These are phyloP conservation scores for Podospora conica DNA, from an alignment of 495 filamentous ascomycete genomes.

Conservation along the genomic window DNA sequence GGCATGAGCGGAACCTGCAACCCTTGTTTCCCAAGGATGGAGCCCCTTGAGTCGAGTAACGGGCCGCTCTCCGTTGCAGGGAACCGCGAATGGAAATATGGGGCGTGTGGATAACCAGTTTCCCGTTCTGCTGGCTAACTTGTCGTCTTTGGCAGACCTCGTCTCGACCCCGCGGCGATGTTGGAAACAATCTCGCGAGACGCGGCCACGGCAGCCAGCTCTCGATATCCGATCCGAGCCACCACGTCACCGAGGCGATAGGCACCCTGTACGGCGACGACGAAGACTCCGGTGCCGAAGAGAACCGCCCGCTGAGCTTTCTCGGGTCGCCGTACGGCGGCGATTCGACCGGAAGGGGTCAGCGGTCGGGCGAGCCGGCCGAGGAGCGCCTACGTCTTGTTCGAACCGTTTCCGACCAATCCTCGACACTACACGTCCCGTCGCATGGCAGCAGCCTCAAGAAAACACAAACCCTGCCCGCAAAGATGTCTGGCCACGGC, in stretches of 20 bases:
- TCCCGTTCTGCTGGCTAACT: conserved; percentile 19
- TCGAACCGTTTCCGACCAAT: conserved; percentile 39
- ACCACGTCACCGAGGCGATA: conserved; percentile 98
- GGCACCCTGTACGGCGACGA: conserved; percentile 88
- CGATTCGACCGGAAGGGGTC: conserved; percentile 28
- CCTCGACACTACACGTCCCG: neutral
- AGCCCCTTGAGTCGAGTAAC: conserved; percentile 7
- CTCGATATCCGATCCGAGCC: conserved; percentile 59
- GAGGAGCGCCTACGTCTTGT: conserved; percentile 38
- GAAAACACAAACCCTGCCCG: conserved; percentile 36
- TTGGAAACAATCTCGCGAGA: conserved; percentile 50
- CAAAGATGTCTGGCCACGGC: conserved; percentile 39
- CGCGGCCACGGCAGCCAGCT: conserved; percentile 51
- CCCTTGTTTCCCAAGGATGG: neutral
- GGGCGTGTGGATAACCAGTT: conserved; percentile 25
- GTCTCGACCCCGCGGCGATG: conserved; percentile 46
- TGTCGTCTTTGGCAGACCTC: conserved; percentile 40
- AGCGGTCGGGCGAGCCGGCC: conserved; percentile 16
- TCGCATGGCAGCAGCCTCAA: conserved; percentile 23
- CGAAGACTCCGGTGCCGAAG: conserved; percentile 37
- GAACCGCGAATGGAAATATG: conserved; percentile 23
- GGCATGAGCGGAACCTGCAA: neutral
- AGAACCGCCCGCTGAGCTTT: conserved; percentile 46
- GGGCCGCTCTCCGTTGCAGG: conserved; percentile 13
- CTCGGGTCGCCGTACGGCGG: conserved; percentile 35